Evolutionary conservation across 192 early-diverging fungal genomes (phyloP), one percentile per base, ranked within the genome.

Genomic region (Dimargaris cristalligena): DNA sequence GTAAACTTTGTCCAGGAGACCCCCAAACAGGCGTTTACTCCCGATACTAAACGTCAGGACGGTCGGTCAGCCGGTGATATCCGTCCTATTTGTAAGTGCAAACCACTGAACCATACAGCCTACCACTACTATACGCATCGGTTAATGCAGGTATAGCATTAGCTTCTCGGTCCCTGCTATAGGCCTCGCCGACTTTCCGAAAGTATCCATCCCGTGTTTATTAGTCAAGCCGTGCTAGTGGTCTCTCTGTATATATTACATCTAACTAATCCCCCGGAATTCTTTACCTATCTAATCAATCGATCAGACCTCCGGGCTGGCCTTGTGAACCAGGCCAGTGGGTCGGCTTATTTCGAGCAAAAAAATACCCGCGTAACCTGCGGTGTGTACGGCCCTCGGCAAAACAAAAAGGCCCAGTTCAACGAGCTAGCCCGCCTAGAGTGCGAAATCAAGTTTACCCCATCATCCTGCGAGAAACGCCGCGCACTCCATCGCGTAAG

Each of bases 341-440:
- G 74, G 3, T 71, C 71, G 0, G 74, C 74, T 8, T 76, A 71
- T 47, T 73, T 63, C 31, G 74, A 76, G 57, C 74, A 76, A 33
- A 68, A 67, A 31, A 68, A 68, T 26, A 71, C 71, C 26, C 71
- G 74, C 46, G 54, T 76, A 47, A 69, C 71, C 64, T 76, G 74
- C 55, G 74, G 70, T 11, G 61, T 76, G 26, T 73, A 76, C 35
- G 71, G 71, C 0, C 74, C 71, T 11, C 71, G 56, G 14, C 56
- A 34, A 20, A 58, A 38, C 38, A 58, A 58, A 41, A 16, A 20
- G 56, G 71, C 44, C 64, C 67, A 46, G 71, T 62, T 38, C 68
- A 58, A 58, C 66, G 51, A 73, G 64, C 69, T 73, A 64, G 71
- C 66, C 64, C 46, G 63, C 61, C 13, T 69, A 64, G 60, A 69